Evolutionary conservation across 2,329 filamentous ascomycete species (phyloP).

Genomic region (Phaeosphaeriaceae sp.): DNA sequence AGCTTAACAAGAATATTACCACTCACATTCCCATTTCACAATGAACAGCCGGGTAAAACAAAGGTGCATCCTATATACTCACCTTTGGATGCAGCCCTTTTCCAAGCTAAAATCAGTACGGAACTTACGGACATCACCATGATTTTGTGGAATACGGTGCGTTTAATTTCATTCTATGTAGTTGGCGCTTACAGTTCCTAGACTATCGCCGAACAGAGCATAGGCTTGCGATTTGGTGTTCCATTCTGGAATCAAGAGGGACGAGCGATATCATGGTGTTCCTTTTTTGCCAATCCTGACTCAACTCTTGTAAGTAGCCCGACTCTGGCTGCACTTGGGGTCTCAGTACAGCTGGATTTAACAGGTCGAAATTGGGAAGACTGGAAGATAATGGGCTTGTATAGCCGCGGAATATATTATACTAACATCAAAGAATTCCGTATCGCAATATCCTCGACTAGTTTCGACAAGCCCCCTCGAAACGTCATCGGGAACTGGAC

Average conservation of each 20-base stretch:
- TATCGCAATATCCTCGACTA: conserved; percentile 50
- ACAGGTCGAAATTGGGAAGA: conserved; percentile 58
- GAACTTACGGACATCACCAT: conserved; percentile 29
- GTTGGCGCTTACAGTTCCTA: conserved; percentile 1
- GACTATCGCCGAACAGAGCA: conserved; percentile 21
- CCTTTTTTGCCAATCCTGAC: conserved; percentile 51
- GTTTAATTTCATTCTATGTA: background rate
- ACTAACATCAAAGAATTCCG: conserved; percentile 57
- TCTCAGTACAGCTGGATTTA: conserved; percentile 54
- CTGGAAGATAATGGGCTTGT: conserved; percentile 61
- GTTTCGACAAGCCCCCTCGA: conserved; percentile 56
- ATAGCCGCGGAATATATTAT: conserved; percentile 63
- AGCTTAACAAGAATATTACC: conserved; percentile 43
- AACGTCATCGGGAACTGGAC: conserved; percentile 59
- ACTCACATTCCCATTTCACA: conserved; percentile 30
- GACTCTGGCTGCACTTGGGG: conserved; percentile 55
- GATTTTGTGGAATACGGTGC: conserved; percentile 31
- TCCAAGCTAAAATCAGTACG: conserved; percentile 10
- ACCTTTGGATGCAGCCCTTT: conserved; percentile 10
- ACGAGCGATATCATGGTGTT: conserved; percentile 56
- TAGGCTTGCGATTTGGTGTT: conserved; percentile 37
- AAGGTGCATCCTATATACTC: conserved; percentile 13
- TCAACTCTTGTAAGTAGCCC: conserved; percentile 49
- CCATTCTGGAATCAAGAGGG: conserved; percentile 40
- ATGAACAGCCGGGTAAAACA: conserved; percentile 20